Conservation (phyloP, 768 basidiomycete genomes). For the Holtermannia corniformis region DNA sequence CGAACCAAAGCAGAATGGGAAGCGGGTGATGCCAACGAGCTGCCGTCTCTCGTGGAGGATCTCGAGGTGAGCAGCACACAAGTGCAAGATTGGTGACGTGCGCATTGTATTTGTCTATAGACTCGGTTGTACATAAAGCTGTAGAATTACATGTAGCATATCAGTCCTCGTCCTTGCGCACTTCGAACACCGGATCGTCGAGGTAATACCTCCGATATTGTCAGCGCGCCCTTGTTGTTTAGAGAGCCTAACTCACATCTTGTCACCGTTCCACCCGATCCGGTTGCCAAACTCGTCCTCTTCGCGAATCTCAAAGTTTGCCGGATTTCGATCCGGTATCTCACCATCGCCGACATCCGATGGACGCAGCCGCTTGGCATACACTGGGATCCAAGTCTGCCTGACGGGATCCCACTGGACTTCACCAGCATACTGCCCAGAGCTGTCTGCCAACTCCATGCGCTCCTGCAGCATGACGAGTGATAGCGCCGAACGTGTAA, state of each 20-base stretch:
- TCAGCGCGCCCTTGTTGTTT: background rate
- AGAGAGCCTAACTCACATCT: slow-evolving; percentile 16
- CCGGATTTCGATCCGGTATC: slow-evolving; percentile 23
- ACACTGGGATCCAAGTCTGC: slow-evolving; percentile 29
- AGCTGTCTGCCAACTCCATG: slow-evolving; percentile 19
- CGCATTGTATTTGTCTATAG: too few relatives aligned
- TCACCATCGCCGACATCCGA: slow-evolving; percentile 28
- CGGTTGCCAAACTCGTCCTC: slow-evolving; percentile 31
- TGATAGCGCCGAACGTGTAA: slow-evolving; percentile 27
- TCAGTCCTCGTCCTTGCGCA: background rate
- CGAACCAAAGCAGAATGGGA: slow-evolving; percentile 49
- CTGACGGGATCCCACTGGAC: slow-evolving; percentile 29
- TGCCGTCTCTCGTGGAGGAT: slow-evolving; percentile 11
- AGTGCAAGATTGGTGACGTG: too few relatives aligned
- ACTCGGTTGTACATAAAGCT: background rate
- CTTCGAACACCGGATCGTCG: slow-evolving; percentile 22
- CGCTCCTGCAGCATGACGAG: slow-evolving; percentile 21
- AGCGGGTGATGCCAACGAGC: slow-evolving; percentile 32
- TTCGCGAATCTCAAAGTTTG: slow-evolving; percentile 16
- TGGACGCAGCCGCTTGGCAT: slow-evolving; percentile 19
- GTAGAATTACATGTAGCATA: background rate
- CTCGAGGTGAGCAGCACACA: background rate
- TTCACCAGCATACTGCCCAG: slow-evolving; percentile 30
- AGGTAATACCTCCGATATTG: slow-evolving; percentile 8
- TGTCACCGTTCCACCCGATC: slow-evolving; percentile 24